Evolutionary conservation across 1,139 yeast species (phyloP).

Genomic region (Suhomyces panamericanus): DNA sequence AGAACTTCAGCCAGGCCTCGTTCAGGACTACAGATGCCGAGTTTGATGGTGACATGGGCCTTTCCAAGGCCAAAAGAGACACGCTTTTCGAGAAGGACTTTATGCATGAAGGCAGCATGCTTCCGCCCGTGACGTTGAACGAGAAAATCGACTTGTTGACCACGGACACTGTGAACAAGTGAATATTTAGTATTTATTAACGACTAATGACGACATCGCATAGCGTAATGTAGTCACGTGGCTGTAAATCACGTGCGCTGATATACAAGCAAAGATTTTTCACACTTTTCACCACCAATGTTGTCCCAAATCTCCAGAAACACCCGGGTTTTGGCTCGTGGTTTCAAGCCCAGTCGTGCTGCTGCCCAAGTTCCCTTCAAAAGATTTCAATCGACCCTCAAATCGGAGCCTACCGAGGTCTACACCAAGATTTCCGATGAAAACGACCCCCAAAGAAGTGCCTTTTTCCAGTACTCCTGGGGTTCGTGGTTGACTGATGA

Average conservation of each 20-base stretch:
- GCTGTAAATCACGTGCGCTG: neutral
- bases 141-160: slow-evolving; percentile 34
- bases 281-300: slow-evolving; percentile 7
- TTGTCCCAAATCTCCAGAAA: slow-evolving; percentile 12
- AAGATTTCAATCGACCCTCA: slow-evolving; percentile 15
- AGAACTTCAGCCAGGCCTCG: slow-evolving; percentile 23
- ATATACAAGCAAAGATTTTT: slow-evolving; percentile 4
- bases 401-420: slow-evolving; percentile 34
- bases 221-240: neutral
- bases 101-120: slow-evolving; percentile 10
- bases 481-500: slow-evolving; percentile 92
- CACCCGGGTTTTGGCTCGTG: slow-evolving; percentile 3
- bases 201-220: slow-evolving; percentile 5
- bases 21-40: slow-evolving; percentile 36
- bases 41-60: slow-evolving; percentile 25
- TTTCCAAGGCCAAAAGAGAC: slow-evolving; percentile 12
- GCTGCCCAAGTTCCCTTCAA: neutral
- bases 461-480: slow-evolving; percentile 88
- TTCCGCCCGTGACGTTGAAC: slow-evolving; percentile 30
- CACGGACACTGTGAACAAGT: slow-evolving; percentile 5
- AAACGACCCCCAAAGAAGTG: slow-evolving; percentile 66
- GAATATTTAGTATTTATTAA: slow-evolving; percentile 3
- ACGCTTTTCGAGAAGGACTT: slow-evolving; percentile 13
- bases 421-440: slow-evolving; percentile 59
- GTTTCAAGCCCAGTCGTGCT: neutral